Conservation (phyloP, 768 basidiomycete genomes). For the Naematelia aurantialba region DNA sequence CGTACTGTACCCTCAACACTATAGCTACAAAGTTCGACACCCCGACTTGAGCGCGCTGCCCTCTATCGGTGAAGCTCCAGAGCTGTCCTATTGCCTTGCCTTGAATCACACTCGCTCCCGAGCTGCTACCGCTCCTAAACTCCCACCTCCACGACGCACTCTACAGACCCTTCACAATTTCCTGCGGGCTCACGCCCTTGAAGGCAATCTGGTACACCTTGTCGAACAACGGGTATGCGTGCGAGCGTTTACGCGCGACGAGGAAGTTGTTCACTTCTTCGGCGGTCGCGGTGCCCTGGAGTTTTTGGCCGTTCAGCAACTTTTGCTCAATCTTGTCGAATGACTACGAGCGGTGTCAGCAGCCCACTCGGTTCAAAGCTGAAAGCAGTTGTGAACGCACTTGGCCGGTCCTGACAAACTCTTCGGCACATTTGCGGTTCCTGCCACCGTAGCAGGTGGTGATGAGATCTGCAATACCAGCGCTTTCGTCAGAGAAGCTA, state of each 20-base stretch:
- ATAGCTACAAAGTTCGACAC: not conserved
- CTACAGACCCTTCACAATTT: slow-evolving; percentile 40
- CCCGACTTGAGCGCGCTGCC: no score
- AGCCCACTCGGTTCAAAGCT: no score
- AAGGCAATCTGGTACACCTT: slow-evolving; percentile 49
- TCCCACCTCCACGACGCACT: not conserved
- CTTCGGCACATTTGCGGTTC: slow-evolving; percentile 52
- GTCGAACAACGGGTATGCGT: slow-evolving; percentile 49
- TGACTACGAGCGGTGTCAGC: slow-evolving; percentile 25
- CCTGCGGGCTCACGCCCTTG: slow-evolving; percentile 37
- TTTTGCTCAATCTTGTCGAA: slow-evolving; percentile 53
- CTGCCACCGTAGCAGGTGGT: slow-evolving; percentile 50
- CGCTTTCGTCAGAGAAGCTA: slow-evolving; percentile 45
- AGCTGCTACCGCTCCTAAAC: no score
- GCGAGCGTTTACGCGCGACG: slow-evolving; percentile 45
- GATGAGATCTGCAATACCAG: slow-evolving; percentile 55
- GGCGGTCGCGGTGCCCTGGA: slow-evolving; percentile 54
- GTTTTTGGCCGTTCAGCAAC: slow-evolving; percentile 54
- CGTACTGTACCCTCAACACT: not conserved
- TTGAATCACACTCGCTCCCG: not conserved
- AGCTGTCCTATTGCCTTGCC: not conserved
- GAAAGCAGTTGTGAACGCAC: no score
- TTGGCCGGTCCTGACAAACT: slow-evolving; percentile 51
- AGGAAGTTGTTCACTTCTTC: slow-evolving; percentile 54
- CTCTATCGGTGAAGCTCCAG: no score